phyloP scores from a whole-genome alignment of 1,139 yeast genomes.

The Suzukiozyma palmioleophila region DNA sequence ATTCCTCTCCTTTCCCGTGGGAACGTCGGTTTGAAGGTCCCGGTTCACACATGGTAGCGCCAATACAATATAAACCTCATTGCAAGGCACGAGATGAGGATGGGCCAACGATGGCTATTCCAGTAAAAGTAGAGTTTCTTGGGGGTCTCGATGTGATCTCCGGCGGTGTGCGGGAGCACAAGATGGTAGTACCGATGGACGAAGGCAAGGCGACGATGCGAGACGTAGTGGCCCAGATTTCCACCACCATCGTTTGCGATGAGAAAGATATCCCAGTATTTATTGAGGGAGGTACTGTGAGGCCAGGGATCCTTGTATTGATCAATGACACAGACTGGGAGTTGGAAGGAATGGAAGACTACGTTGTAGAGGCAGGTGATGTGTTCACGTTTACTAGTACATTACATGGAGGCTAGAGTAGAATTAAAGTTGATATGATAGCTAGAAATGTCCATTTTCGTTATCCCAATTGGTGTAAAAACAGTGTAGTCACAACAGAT shows the following conservation, averaged over 20 bases:
- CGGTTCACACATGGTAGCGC: no score
- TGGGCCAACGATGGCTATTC: constrained; percentile 16
- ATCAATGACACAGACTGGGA: constrained; percentile 98
- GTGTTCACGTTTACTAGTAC: constrained; percentile 86
- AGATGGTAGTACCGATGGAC: constrained; percentile 33
- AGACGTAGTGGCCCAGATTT: constrained; percentile 55
- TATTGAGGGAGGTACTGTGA: constrained; percentile 71
- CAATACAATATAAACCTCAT: no score
- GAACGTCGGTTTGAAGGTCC: no score
- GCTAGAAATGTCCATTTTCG: no score
- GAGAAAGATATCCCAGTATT: constrained; percentile 68
- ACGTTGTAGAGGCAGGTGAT: constrained; percentile 71
- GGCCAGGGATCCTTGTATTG: constrained; percentile 90
- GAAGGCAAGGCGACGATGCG: constrained; percentile 49
- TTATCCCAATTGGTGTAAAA: no score
- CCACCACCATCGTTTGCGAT: constrained; percentile 52
- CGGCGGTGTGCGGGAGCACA: constrained; percentile 45
- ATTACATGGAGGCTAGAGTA: constrained; percentile 80
- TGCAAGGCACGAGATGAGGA: no score
- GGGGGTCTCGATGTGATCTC: constrained; percentile 76
- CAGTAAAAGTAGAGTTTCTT: constrained; percentile 42
- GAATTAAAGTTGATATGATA: no score
- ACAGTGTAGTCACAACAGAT: no score
- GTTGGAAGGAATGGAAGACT: constrained; percentile 81
- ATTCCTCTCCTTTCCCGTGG: no score